Evolutionary conservation across 352 stramenopile genomes (phyloP).

Genomic region (Plasmopara muralis): DNA sequence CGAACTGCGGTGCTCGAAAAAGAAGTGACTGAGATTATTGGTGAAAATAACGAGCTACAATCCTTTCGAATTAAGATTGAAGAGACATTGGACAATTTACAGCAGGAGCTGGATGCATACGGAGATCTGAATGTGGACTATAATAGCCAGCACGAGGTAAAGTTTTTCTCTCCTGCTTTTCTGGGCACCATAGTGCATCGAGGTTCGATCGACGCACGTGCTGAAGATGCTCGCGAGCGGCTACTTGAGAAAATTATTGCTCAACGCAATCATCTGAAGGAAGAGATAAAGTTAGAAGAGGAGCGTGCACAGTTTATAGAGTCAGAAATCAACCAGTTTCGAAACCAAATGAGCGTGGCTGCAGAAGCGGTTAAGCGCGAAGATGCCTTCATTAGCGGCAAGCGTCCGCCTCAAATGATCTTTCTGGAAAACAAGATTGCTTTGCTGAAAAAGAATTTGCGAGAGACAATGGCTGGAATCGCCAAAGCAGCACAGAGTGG

Average conservation of each 20-base stretch:
- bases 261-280: constrained; percentile 42
- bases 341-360: constrained; percentile 56
- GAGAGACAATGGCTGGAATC: constrained; percentile 55
- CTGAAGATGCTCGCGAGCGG: constrained; percentile 49
- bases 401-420: constrained; percentile 69
- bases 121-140: constrained; percentile 46
- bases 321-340: constrained; percentile 61
- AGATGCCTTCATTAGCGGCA: constrained; percentile 73
- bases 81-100: constrained; percentile 44
- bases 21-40: constrained; percentile 63
- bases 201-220: constrained; percentile 55
- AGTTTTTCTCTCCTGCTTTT: constrained; percentile 67
- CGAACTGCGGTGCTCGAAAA: constrained; percentile 55
- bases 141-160: constrained; percentile 37
- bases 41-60: constrained; percentile 63
- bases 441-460: constrained; percentile 58
- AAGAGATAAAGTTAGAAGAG: constrained; percentile 57
- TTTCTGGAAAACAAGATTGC: constrained; percentile 74
- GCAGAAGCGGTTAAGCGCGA: constrained; percentile 59
- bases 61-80: constrained; percentile 43
- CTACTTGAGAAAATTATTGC: constrained; percentile 54
- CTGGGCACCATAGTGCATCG: constrained; percentile 49
- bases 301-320: constrained; percentile 45
- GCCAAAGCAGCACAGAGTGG: constrained; percentile 44
- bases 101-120: constrained; percentile 61